Conservation (phyloP, 768 basidiomycete species). For the Antrodiella citrinella region DNA sequence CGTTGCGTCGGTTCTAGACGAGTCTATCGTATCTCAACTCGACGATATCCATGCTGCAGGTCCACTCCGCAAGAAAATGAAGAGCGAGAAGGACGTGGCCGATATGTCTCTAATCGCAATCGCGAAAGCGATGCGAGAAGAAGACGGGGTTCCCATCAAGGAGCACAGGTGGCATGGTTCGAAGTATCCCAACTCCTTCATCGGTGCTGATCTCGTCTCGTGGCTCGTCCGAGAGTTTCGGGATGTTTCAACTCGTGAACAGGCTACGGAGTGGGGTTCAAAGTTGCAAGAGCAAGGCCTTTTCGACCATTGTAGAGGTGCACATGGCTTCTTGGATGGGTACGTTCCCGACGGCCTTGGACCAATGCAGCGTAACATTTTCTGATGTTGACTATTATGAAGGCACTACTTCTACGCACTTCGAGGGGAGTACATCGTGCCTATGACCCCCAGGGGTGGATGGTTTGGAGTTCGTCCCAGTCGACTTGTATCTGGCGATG, state of each 20-base stretch:
- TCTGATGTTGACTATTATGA: conserved; percentile 6
- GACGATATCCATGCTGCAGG: conserved; percentile 73
- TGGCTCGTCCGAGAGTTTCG: conserved; percentile 91
- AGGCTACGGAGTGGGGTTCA: conserved; percentile 72
- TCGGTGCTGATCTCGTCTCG: conserved; percentile 80
- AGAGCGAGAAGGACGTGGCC: conserved; percentile 64
- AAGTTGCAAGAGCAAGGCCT: conserved; percentile 75
- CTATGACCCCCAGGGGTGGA: conserved; percentile 53
- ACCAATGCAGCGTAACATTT: neutral
- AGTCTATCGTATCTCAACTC: conserved; percentile 67
- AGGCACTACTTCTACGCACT: conserved; percentile 89
- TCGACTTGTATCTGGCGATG: conserved; percentile 40
- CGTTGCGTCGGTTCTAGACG: conserved; percentile 70
- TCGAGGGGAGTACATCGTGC: conserved; percentile 66
- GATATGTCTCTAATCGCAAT: conserved; percentile 58
- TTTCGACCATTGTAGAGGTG: conserved; percentile 73
- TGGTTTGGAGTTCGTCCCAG: conserved; percentile 51
- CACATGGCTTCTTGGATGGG: conserved; percentile 87
- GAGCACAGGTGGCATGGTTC: conserved; percentile 76
- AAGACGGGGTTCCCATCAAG: conserved; percentile 78
- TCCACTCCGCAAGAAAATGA: conserved; percentile 72
- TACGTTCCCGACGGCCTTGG: conserved; percentile 25
- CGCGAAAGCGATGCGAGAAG: conserved; percentile 80
- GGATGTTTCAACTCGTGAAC: conserved; percentile 76
- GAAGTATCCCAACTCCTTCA: conserved; percentile 76